Conservation (phyloP, 225 moss, liverwort and hornwort species). For the Marchantia polymorpha region DNA sequence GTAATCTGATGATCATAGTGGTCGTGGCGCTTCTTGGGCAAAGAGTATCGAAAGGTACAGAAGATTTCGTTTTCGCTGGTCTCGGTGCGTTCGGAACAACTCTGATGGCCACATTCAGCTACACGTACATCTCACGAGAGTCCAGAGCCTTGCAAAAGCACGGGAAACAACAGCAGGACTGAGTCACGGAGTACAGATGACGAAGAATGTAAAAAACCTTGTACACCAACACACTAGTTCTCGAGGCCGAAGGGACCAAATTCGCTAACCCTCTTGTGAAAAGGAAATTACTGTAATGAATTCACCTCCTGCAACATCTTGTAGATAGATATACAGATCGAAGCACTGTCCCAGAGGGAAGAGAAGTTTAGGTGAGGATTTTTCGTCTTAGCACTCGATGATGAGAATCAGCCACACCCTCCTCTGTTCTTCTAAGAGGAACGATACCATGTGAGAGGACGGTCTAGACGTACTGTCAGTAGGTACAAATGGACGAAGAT, state of each 20-base stretch:
- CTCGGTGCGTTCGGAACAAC: constrained; percentile 11
- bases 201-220: not conserved
- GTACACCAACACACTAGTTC: not conserved
- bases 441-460: not conserved
- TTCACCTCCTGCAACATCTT: too few species aligned
- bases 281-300: not conserved
- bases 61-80: constrained; percentile 39
- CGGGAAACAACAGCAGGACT: not conserved
- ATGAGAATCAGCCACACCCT: not conserved
- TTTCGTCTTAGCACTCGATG: not conserved
- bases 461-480: not conserved
- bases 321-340: not conserved
- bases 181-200: not conserved
- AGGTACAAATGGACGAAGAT: not conserved
- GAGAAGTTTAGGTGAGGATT: not conserved
- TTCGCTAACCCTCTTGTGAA: not conserved
- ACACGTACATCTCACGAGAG: constrained; percentile 17
- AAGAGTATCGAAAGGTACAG: constrained; percentile 25
- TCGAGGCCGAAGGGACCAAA: not conserved
- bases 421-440: not conserved
- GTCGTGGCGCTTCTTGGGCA: constrained; percentile 28
- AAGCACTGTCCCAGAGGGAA: too few species aligned
- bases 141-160: constrained; percentile 6
- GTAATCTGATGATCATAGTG: constrained; percentile 27
- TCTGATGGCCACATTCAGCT: constrained; percentile 17